Evolutionary conservation across 371 early-diverging fungal genomes (phyloP), one percentile per base, ranked within the genome.

Genomic region (Choanephora cucurbitarum): DNA sequence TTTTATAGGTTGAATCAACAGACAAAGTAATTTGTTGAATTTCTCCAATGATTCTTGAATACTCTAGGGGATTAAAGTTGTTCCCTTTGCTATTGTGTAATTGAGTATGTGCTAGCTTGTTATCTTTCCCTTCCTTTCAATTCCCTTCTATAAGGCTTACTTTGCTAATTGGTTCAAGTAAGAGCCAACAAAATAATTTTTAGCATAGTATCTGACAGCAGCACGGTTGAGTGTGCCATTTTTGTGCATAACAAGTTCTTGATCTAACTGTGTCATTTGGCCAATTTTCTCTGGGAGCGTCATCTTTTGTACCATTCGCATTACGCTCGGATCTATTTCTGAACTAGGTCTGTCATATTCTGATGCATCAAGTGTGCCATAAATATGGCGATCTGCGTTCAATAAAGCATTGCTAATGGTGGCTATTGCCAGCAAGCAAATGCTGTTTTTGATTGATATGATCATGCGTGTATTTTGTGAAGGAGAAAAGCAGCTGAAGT

Each of bases 261-360:
- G 65, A 31, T 84, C 77, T 28, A 87, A 62, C 62, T 88, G 89
- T 7, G 83, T 79, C 85, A 89, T 83, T 58, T 89, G 89, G 10
- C 89, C 89, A 24, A 83, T 76, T 55, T 87, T 81, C 43, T 89
- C 86, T 15, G 64, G 60, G 3, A 84, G 40, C 0, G 80, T 79
- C 83, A 88, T 75, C 22, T 60, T 57, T 22, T 65, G 66, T 1
- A 80, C 66, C 73, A 85, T 72, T 2, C 54, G 52, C 10, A 60
- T 42, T 41, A 75, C 54, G 34, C 67, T 72, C 0, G 40, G 52
- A 31, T 75, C 75, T 28, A 75, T 55, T 8, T 43, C 15, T 7
- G 39, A 1, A 4, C 37, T 32, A 23, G 57, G 57, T 7, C 44
- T 32, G 24, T 57, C 57, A 13, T 57, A 57, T 34, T 49, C 57